Evolutionary conservation across 164 flowering plant species (phyloP).

Genomic region (Vitis cinerea): DNA sequence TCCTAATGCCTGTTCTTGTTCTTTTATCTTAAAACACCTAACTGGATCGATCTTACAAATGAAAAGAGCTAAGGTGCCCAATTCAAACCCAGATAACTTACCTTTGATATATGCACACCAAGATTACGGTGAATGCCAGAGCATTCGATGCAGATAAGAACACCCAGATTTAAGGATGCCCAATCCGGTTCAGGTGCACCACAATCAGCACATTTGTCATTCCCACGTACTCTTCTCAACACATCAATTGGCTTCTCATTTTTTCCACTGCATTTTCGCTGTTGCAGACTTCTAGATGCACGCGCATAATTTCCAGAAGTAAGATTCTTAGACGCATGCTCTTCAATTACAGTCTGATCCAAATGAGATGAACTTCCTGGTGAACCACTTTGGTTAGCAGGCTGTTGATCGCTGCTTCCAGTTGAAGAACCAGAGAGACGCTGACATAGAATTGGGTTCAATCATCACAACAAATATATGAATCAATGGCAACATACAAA

Average conservation of each 20-base stretch:
- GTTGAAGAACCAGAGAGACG: constrained; percentile 39
- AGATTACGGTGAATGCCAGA: constrained; percentile 99
- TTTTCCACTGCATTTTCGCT: constrained; percentile 47
- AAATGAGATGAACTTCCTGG: constrained; percentile 73
- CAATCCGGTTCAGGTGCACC: constrained; percentile 96
- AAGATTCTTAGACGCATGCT: constrained; percentile 42
- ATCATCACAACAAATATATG: constrained; percentile 6
- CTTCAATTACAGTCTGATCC: constrained; percentile 57
- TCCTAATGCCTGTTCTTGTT: background rate
- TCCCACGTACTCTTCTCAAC: constrained; percentile 72
- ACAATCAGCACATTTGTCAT: constrained; percentile 98
- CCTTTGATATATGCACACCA: constrained; percentile 92
- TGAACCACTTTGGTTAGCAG: constrained; percentile 79
- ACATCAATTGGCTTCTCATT: constrained; percentile 80
- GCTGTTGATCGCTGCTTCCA: constrained; percentile 62
- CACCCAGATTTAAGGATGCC: constrained; percentile 97
- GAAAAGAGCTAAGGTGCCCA: background rate
- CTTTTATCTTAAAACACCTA: background rate
- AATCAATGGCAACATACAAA: background rate
- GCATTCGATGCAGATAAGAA: constrained; percentile 96
- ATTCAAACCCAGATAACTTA: constrained; percentile 13
- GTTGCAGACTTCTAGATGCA: constrained; percentile 45
- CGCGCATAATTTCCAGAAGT: constrained; percentile 49
- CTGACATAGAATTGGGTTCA: constrained; percentile 24
- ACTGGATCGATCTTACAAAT: background rate